Percentiles rank a stretch among this genome's conserved stretches.
Conservation (phyloP, 2,329 filamentous ascomycete genomes). For the Penicillium sp. region DNA sequence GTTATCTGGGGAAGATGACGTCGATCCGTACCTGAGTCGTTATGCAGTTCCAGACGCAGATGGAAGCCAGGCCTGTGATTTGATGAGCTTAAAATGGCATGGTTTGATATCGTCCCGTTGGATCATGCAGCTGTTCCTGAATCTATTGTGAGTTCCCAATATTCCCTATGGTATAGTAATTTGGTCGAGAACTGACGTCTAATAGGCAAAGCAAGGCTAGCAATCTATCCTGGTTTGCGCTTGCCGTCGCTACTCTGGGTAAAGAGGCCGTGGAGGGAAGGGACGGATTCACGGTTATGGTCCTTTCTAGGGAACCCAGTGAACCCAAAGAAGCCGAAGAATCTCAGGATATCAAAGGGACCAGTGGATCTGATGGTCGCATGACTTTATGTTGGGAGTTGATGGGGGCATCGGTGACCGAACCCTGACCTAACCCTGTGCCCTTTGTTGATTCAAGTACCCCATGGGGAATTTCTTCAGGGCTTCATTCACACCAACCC, state of each 20-base stretch:
- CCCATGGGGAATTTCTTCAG: not conserved
- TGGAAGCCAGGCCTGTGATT: constrained; percentile 18
- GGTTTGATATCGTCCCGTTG: constrained; percentile 42
- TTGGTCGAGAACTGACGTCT: constrained; percentile 10
- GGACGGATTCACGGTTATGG: constrained; percentile 40
- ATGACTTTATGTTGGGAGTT: constrained; percentile 41
- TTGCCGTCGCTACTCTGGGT: constrained; percentile 33
- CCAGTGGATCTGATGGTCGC: not conserved
- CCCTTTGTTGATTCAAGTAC: not conserved
- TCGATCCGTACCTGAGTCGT: constrained; percentile 46
- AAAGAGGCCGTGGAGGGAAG: constrained; percentile 39
- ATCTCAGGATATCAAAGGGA: not conserved
- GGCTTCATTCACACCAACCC: not conserved
- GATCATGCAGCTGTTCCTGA: constrained; percentile 38
- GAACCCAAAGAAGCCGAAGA: not conserved
- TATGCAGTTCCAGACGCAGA: constrained; percentile 40
- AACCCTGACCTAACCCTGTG: constrained; percentile 8
- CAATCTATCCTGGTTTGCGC: constrained; percentile 32
- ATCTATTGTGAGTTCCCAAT: constrained; percentile 34
- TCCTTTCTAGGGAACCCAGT: constrained; percentile 6
- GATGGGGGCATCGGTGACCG: constrained; percentile 29
- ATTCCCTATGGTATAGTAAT: not conserved
- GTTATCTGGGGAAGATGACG: constrained; percentile 34
- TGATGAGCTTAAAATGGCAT: constrained; percentile 44
- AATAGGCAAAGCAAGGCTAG: constrained; percentile 15